Percentiles rank a stretch among this genome's conserved stretches.
Evolutionary conservation across 306 rosid genomes (phyloP).

Genomic region (Lotus japonicus): DNA sequence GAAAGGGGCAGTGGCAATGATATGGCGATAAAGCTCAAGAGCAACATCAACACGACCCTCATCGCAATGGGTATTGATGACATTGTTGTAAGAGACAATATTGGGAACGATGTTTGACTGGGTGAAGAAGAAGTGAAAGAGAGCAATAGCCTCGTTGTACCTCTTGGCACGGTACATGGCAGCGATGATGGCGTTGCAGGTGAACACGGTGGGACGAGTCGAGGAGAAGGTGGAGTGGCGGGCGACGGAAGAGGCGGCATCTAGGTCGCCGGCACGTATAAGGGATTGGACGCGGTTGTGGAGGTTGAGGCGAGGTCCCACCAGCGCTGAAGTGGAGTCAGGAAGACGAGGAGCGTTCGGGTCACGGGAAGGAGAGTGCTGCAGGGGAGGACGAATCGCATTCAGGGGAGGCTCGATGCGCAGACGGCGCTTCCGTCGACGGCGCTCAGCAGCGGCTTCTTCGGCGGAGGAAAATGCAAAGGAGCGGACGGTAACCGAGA

Average conservation of each 20-base stretch:
- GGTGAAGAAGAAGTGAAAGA: conserved; percentile 75
- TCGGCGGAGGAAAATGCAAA: conserved; percentile 88
- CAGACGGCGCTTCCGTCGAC: conserved; percentile 79
- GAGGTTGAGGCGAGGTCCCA: conserved; percentile 79
- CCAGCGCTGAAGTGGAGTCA: conserved; percentile 71
- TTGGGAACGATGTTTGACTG: conserved; percentile 84
- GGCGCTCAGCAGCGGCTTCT: conserved; percentile 93
- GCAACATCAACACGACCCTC: conserved; percentile 78
- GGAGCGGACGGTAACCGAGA: conserved; percentile 33
- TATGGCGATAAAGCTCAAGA: conserved; percentile 59
- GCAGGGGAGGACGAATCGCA: conserved; percentile 69
- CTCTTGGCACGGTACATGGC: conserved; percentile 87
- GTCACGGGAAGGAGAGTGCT: conserved; percentile 43
- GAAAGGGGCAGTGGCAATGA: conserved; percentile 64
- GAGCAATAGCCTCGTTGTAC: conserved; percentile 64
- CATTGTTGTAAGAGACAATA: conserved; percentile 76
- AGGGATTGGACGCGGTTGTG: conserved; percentile 93
- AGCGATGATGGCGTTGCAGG: conserved; percentile 93
- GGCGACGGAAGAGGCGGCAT: conserved; percentile 74
- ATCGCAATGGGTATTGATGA: conserved; percentile 82
- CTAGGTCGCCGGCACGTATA: conserved; percentile 85
- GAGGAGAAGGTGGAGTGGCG: conserved; percentile 75
- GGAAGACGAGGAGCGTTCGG: conserved; percentile 93
- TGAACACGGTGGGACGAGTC: conserved; percentile 95
- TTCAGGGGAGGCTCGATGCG: conserved; percentile 92